These are phyloP conservation scores for Galeopsis tetrahit DNA, from an alignment of 257 asterid genomes.

Conservation along the genomic window DNA sequence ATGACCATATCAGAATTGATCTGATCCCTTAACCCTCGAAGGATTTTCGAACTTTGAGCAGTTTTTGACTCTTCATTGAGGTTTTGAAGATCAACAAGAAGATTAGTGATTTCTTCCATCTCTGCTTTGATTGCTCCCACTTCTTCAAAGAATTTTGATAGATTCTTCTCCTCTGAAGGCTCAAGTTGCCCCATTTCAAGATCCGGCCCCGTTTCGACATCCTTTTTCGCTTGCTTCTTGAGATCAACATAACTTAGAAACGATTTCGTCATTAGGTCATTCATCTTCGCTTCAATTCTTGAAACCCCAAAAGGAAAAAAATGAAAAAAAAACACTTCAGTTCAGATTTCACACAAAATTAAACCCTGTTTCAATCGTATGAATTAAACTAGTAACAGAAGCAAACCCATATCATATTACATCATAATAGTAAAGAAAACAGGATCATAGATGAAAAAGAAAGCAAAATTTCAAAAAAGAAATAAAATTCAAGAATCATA, in stretches of 20 bases:
- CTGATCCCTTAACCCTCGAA: slow-evolving; percentile 68
- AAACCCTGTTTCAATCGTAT: not conserved
- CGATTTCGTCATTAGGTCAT: slow-evolving; percentile 79
- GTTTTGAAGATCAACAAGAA: slow-evolving; percentile 67
- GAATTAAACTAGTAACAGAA: not conserved
- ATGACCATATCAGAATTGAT: slow-evolving; percentile 62
- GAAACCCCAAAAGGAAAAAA: slow-evolving; percentile 16
- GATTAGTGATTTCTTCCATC: slow-evolving; percentile 70
- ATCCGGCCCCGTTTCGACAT: slow-evolving; percentile 56
- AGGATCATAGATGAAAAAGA: not conserved
- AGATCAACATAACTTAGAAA: slow-evolving; percentile 75
- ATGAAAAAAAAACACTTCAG: not conserved
- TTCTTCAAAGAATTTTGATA: slow-evolving; percentile 66
- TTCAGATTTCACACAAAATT: not conserved
- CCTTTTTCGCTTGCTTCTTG: slow-evolving; percentile 78
- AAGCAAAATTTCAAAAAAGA: not conserved
- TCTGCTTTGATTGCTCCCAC: slow-evolving; percentile 56
- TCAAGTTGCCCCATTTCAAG: slow-evolving; percentile 73
- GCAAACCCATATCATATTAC: not conserved
- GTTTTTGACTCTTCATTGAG: slow-evolving; percentile 63
- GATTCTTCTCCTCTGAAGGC: slow-evolving; percentile 56
- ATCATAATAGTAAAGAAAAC: not conserved
- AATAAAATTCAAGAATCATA: slow-evolving; percentile 1
- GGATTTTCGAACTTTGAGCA: slow-evolving; percentile 53
- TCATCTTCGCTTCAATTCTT: slow-evolving; percentile 64